These are phyloP conservation scores for Hypoxylon sp. DNA, from an alignment of 2,329 filamentous ascomycete species.

Conservation along the genomic window DNA sequence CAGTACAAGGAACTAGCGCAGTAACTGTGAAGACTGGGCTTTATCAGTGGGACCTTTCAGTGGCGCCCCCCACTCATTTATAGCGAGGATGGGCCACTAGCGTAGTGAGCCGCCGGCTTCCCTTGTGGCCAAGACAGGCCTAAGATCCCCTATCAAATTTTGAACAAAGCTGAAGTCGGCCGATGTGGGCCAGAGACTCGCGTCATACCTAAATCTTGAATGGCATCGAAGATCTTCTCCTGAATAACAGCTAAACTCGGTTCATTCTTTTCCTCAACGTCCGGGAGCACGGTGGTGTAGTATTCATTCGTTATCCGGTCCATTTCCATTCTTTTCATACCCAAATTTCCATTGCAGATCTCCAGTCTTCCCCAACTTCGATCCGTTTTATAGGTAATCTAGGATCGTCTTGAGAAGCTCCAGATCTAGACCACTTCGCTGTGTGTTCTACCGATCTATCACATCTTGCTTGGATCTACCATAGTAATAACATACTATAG, in stretches of 20 bases:
- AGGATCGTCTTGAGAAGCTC: conserved; percentile 20
- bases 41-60: conserved; percentile 15
- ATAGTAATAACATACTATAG: conserved; percentile 2
- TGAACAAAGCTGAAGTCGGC: conserved; percentile 37
- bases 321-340: conserved; percentile 32
- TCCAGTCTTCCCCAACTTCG: conserved; percentile 32
- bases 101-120: conserved; percentile 22
- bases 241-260: conserved; percentile 25
- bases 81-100: conserved; percentile 31
- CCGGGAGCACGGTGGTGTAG: conserved; percentile 22
- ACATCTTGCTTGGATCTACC: conserved; percentile 7
- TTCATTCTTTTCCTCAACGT: conserved; percentile 18
- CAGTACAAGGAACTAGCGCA: conserved; percentile 9
- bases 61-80: conserved; percentile 34
- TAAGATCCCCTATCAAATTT: conserved; percentile 41
- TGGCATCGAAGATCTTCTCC: conserved; percentile 45
- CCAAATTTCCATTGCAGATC: conserved; percentile 31
- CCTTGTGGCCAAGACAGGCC: conserved; percentile 39
- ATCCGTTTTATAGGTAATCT: conserved; percentile 29
- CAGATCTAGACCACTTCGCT: conserved; percentile 45
- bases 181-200: conserved; percentile 35
- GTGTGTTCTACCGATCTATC: conserved; percentile 27
- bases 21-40: conserved; percentile 18
- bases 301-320: conserved; percentile 30
- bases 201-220: conserved; percentile 46